A percentile compares a stretch with the other conserved stretches of the same genome.
phyloP scores from a whole-genome alignment of 2,329 filamentous ascomycete genomes.

The Microascus cirrosus region DNA sequence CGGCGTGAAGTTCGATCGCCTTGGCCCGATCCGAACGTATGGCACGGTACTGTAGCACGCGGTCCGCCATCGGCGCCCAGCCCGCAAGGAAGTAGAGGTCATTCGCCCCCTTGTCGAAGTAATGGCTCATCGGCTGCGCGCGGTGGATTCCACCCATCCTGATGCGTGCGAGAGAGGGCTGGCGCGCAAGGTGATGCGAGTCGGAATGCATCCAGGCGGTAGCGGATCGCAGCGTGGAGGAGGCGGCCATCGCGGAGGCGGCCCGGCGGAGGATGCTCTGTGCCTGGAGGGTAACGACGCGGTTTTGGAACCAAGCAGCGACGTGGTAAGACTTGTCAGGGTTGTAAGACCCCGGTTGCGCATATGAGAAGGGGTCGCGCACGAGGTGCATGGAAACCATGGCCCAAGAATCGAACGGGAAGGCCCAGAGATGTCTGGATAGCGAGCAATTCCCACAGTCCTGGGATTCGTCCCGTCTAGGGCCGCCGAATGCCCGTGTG shows the following conservation, averaged over 20 bases:
- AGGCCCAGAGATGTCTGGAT: constrained; percentile 31
- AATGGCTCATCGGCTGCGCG: constrained; percentile 27
- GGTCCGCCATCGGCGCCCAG: constrained; percentile 8
- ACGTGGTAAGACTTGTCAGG: constrained; percentile 6
- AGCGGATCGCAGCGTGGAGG: constrained; percentile 13
- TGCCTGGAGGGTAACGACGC: constrained; percentile 20
- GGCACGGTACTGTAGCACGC: background rate
- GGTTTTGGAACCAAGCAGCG: constrained; percentile 21
- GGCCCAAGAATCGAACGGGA: constrained; percentile 32
- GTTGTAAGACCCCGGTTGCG: constrained; percentile 5
- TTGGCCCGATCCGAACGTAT: too few relatives aligned
- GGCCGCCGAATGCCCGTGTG: constrained; percentile 26
- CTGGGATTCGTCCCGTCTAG: background rate
- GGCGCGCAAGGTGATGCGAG: constrained; percentile 11
- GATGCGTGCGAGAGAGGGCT: constrained; percentile 11
- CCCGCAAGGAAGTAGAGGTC: constrained; percentile 16
- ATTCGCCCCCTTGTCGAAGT: constrained; percentile 20
- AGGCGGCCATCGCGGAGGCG: constrained; percentile 23
- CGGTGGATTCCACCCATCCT: constrained; percentile 29
- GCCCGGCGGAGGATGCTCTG: constrained; percentile 16
- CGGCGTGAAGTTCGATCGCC: too few relatives aligned
- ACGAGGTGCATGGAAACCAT: constrained; percentile 24
- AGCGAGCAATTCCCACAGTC: constrained; percentile 27
- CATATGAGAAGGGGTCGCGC: constrained; percentile 22
- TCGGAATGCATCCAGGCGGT: constrained; percentile 21